Evolutionary conservation across 169 alveolate species (phyloP).

Genomic region (Plasmodium knowlesi): DNA sequence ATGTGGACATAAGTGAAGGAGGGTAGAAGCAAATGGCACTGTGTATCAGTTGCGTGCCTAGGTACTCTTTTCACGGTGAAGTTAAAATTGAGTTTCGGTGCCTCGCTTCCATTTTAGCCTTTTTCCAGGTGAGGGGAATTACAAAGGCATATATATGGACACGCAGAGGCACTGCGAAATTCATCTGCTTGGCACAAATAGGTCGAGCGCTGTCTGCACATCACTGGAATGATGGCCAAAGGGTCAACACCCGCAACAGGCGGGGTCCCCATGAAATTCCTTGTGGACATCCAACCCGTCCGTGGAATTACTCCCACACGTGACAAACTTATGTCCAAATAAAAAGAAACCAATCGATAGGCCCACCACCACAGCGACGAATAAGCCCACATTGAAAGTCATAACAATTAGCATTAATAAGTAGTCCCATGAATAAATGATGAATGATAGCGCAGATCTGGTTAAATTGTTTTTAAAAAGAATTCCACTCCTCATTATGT

Average conservation of each 20-base stretch:
- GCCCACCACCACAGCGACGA: constrained; percentile 78
- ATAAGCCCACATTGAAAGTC: constrained; percentile 84
- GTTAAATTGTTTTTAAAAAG: constrained; percentile 35
- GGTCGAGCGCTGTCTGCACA: background rate
- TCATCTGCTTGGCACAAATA: background rate
- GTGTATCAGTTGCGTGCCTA: background rate
- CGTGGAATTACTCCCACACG: constrained; percentile 12
- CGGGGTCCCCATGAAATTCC: constrained; percentile 59
- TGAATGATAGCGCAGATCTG: constrained; percentile 59
- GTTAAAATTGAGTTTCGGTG: background rate
- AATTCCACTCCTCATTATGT: constrained; percentile 13
- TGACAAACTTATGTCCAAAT: constrained; percentile 55
- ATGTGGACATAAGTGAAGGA: background rate
- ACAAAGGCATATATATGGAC: background rate
- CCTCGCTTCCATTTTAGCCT: background rate
- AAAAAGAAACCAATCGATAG: constrained; percentile 81
- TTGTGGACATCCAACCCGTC: constrained; percentile 32
- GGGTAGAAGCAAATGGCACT: background rate
- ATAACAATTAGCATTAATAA: constrained; percentile 82
- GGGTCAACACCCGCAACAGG: constrained; percentile 60
- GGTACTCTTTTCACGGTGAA: background rate
- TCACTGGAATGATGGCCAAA: background rate
- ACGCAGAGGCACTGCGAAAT: background rate
- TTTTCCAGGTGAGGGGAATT: background rate
- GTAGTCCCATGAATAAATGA: constrained; percentile 79